phyloP scores from a whole-genome alignment of 495 filamentous ascomycete genomes.

The Neurospora sp. region DNA sequence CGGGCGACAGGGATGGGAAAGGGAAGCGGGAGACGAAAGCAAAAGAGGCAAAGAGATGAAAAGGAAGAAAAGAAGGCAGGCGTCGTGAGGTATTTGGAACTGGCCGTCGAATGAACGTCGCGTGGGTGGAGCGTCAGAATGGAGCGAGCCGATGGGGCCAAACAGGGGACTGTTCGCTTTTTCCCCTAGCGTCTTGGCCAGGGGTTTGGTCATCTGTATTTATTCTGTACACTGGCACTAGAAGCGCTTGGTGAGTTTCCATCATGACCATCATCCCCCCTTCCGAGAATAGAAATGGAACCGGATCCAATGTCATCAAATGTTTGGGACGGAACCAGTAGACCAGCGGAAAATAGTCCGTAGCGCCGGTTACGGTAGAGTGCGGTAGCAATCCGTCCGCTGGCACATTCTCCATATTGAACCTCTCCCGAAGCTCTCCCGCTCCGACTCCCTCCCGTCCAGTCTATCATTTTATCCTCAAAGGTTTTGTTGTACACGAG shows the following conservation, averaged over 20 bases:
- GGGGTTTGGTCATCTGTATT: neutral
- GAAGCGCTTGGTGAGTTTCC: neutral
- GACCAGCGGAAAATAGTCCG: neutral
- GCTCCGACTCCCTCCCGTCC: neutral
- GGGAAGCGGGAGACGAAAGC: neutral
- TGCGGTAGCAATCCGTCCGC: neutral
- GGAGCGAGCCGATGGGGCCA: neutral
- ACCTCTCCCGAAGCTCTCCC: neutral
- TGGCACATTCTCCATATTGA: neutral
- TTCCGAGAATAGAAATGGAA: neutral
- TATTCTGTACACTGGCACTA: neutral
- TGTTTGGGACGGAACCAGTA: neutral
- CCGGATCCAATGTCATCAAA: neutral
- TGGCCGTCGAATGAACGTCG: slow-evolving; percentile 1
- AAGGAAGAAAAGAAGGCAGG: slow-evolving; percentile 1
- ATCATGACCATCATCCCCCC: neutral
- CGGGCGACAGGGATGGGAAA: neutral
- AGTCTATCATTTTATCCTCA: neutral
- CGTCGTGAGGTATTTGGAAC: neutral
- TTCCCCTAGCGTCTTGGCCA: neutral
- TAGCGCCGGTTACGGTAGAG: neutral
- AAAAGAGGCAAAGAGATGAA: neutral
- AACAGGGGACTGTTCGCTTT: neutral
- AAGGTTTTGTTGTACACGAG: neutral
- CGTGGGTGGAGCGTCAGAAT: slow-evolving; percentile 10